Conservation (phyloP, 2,329 filamentous ascomycete genomes). For the Cordyceps javanica region DNA sequence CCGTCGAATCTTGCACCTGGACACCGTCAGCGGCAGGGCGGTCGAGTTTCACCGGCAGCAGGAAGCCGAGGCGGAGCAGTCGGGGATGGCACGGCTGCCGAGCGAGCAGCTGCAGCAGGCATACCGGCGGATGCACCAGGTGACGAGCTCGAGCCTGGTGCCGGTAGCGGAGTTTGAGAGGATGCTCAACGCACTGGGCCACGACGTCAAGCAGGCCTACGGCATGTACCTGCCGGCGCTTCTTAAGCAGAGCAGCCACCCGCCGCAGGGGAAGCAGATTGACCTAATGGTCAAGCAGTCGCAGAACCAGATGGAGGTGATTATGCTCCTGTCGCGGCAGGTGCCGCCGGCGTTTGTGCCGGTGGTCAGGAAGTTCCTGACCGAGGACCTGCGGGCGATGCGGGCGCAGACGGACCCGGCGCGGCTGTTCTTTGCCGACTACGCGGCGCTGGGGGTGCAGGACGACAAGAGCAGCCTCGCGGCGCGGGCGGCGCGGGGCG, state of each 20-base stretch:
- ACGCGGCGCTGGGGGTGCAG: slow-evolving; percentile 59
- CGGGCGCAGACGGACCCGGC: slow-evolving; percentile 56
- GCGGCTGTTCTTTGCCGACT: slow-evolving; percentile 67
- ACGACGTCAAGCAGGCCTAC: slow-evolving; percentile 47
- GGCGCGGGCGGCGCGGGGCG: slow-evolving; percentile 29
- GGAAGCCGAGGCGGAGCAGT: slow-evolving; percentile 34
- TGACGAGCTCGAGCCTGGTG: slow-evolving; percentile 46
- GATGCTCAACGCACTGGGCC: slow-evolving; percentile 45
- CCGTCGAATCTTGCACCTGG: slow-evolving; percentile 55
- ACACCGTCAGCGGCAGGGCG: slow-evolving; percentile 41
- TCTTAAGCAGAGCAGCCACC: slow-evolving; percentile 38
- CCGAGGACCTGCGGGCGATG: slow-evolving; percentile 51
- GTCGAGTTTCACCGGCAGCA: slow-evolving; percentile 45
- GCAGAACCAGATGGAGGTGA: slow-evolving; percentile 45
- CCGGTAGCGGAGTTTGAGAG: slow-evolving; percentile 57
- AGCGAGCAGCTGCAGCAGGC: slow-evolving; percentile 50
- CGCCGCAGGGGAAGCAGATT: slow-evolving; percentile 36
- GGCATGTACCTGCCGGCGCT: slow-evolving; percentile 37
- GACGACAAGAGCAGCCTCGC: slow-evolving; percentile 47
- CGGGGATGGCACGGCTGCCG: slow-evolving; percentile 32
- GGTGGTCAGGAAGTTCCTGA: slow-evolving; percentile 62
- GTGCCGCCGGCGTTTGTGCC: slow-evolving; percentile 42
- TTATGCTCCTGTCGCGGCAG: slow-evolving; percentile 43
- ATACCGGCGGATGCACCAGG: slow-evolving; percentile 48
- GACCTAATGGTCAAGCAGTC: slow-evolving; percentile 39